Base-by-base conservation (phyloP, 2,329 filamentous ascomycete genomes). In the Aspergillus calidoustus region DNA sequence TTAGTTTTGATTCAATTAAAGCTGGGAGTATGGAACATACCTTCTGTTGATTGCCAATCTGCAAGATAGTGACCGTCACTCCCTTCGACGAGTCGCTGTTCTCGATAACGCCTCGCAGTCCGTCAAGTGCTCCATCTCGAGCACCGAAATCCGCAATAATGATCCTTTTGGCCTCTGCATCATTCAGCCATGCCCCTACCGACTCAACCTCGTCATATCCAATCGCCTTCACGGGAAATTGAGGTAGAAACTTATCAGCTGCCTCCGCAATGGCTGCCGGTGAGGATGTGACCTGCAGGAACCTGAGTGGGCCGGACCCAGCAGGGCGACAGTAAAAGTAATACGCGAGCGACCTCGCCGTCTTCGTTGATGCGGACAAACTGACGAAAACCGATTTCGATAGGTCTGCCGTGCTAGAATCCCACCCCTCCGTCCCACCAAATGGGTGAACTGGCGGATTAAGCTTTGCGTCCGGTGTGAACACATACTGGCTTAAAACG, bases 401-500 rank as follows among this genome's bases (percentile, higher is more conserved):
- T 0, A 81, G 58, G 25, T 79, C 75, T 2, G 70, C 74, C 30
- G 77, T 72, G 5, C 66, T 64, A 0, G 61, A 62, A 4, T 62
- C 65, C 77, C 77, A 79, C 8, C 38, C 44, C 2, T 59, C 59
- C 0, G 38, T 54, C 13, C 59, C 57, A 7, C 63, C 48, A 15
- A 44, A 23, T 4, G 68, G 67, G 22, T 69, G 64, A 11, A 70
- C 62, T 1, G 63, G 57, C 0, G 46, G 23, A 59, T 28, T 1
- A 62, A 69, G 52, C 11, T 59, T 38, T 1, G 71, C 60, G 38
- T 72, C 64, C 1, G 69, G 38, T 3, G 74, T 62, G 65, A 79
- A 79, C 54, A 71, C 70, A 66, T 73, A 74, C 17, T 69, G 48
- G 25, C 67, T 69, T 22, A 80, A 62, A 7, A 78, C 59, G 63